Evolutionary conservation across 2,329 filamentous ascomycete species (phyloP), one percentile per base, ranked within the genome.

Genomic region (Claviceps digitariae): DNA sequence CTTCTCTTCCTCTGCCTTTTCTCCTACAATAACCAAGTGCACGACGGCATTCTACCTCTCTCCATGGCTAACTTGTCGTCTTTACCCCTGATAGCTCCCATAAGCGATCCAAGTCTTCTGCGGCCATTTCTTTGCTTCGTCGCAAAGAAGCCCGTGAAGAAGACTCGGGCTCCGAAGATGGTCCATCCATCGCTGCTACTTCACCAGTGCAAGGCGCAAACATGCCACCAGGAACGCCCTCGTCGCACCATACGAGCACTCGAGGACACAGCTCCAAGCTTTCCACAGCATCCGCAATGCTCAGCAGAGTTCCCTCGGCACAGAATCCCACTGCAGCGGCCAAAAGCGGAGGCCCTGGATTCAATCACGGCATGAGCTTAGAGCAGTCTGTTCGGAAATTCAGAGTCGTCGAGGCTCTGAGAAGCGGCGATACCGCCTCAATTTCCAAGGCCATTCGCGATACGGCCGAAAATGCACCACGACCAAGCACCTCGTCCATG

Each of bases 331-430:
- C 55, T 48, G 48, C 53, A 56, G 58, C 56, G 27, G 53, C 57
- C 48, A 55, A 62, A 61, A 54, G 66, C 61, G 54, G 66, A 60
- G 56, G 66, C 55, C 64, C 61, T 52, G 56, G 63, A 57, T 61
- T 62, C 43, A 73, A 74, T 50, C 78, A 74, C 62, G 69, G 67
- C 27, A 69, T 64, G 38, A 83, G 81, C 25, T 86, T 98, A 55
- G 90, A 98, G 66, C 90, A 95, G 68, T 96, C 91, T 0, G 89
- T 98, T 52, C 83, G 86, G 64, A 90, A 95, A 59, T 98, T 98
- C 69, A 84, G 90, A 59, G 82, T 96, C 48, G 95, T 97, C 64
- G 93, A 97, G 71, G 86, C 90, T 44, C 74, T 98, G 58, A 82
- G 91, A 59, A 93, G 81, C 66, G 93, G 93, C 52, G 91, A 98